Conservation (phyloP, 208 protist species). For the Angomonas desouzai region DNA sequence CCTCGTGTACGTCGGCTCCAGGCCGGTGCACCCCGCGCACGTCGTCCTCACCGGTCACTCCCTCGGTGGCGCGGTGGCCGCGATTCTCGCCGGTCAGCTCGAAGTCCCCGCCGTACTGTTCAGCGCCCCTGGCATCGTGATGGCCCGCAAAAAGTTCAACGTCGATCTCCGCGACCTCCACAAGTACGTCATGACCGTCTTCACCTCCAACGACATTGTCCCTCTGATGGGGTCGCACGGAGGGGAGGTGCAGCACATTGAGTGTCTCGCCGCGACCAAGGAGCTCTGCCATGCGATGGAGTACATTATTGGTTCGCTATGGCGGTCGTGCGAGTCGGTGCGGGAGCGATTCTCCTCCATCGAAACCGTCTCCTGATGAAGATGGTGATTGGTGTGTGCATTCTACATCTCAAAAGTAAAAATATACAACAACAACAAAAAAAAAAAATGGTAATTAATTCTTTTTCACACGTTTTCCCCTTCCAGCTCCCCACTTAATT, state of each 20-base stretch:
- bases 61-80: constrained; percentile 62
- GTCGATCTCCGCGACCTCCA: constrained; percentile 39
- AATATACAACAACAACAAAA: not conserved
- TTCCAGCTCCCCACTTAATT: no score
- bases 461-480: not conserved
- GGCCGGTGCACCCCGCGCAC: constrained; percentile 14
- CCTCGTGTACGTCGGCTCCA: constrained; percentile 44
- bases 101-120: constrained; percentile 67
- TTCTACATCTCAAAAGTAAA: not conserved
- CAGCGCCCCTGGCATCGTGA: constrained; percentile 57
- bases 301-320: constrained; percentile 67
- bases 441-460: not conserved
- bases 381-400: no score
- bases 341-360: constrained; percentile 51
- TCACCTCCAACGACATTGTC: constrained; percentile 74
- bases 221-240: constrained; percentile 52
- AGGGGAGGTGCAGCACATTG: constrained; percentile 70
- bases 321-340: constrained; percentile 61
- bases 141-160: constrained; percentile 53
- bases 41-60: constrained; percentile 80
- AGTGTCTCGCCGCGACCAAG: constrained; percentile 55
- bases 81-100: constrained; percentile 63
- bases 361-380: constrained; percentile 45
- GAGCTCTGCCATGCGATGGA: constrained; percentile 84
- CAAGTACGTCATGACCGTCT: constrained; percentile 48